Base-by-base conservation (phyloP, 1,284 basidiomycete species). In the Tilletia caries region DNA sequence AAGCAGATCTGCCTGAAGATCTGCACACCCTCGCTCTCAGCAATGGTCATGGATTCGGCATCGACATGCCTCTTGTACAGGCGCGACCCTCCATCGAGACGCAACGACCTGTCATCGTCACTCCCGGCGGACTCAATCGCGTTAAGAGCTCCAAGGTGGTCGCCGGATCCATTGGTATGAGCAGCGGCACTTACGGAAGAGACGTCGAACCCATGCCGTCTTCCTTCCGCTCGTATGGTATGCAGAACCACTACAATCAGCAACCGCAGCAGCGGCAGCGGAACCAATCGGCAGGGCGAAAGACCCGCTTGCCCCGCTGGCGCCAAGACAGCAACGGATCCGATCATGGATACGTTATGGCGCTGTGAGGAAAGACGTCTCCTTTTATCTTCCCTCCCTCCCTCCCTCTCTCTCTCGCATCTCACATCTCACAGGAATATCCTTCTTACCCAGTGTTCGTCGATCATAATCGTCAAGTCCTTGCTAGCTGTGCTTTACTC, bases 241-340 rank as follows among this genome's bases (percentile, higher is more conserved):
- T 15, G 10, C 37, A 41, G 37, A 41, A 41, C 2, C 37, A 41
- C 2, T 10, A 41, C 37, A 10, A 41, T 15, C 37, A 41, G 2
- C 37, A 41, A 15, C 37, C 8, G 37, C 8, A 41, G 37, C 37
- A 41, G 37, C 37, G 37, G 37, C 37, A 41, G 37, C 37, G 37
- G 37, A 15, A n/a, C n/a, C n/a, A n/a, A n/a, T n/a, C n/a, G n/a
- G n/a, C n/a, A n/a, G n/a, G n/a, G n/a, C n/a, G n/a, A n/a, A n/a
- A n/a, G n/a, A n/a, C n/a, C n/a, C 37, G 15, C 37, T 41, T 15
- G 37, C 37, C 37, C 37, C 37, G 37, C 12, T 62, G 58, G 58
- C 58, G 58, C 18, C 58, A 62, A 23, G 58, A 62, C 20, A 62
- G 58, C 58, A n/a, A 33, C 58, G 58, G 20, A 20, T 62, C 58